phyloP scores from a whole-genome alignment of 78 protist genomes.

The Dictyostelium citrinum region DNA sequence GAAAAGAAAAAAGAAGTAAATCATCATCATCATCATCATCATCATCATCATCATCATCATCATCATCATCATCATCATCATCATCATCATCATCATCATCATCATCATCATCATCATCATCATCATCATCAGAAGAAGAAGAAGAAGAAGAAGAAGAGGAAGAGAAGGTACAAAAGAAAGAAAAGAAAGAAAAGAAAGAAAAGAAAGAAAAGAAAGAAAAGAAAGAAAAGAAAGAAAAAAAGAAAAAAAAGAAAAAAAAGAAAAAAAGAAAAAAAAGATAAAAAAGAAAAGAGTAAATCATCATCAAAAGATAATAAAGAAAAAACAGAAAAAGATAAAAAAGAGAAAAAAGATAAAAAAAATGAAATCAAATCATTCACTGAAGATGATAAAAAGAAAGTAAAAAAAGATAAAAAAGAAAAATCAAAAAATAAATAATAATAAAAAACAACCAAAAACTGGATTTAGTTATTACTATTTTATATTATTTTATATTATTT shows the following conservation, averaged over 20 bases:
- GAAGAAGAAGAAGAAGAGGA: too few relatives aligned
- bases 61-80: too few relatives aligned
- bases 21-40: too few relatives aligned
- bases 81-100: too few relatives aligned
- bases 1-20: too few relatives aligned
- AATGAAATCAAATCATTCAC: neutral
- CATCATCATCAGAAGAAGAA: too few relatives aligned
- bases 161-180: too few relatives aligned
- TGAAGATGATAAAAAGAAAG: neutral
- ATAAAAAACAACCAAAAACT: neutral
- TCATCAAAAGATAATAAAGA: neutral
- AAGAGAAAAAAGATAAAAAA: constrained; percentile 5
- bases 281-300: neutral
- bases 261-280: too few relatives aligned
- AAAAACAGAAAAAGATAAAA: neutral
- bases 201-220: neutral
- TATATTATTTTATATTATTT: neutral
- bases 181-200: constrained; percentile 8
- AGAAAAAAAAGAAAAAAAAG: neutral
- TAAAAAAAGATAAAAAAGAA: constrained; percentile 4
- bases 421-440: neutral
- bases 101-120: too few relatives aligned
- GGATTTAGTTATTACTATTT: neutral
- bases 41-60: too few relatives aligned
- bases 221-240: neutral